Evolutionary conservation across 2,329 filamentous ascomycete species (phyloP).

Genomic region (Stagonosporopsis chrysanthemi): DNA sequence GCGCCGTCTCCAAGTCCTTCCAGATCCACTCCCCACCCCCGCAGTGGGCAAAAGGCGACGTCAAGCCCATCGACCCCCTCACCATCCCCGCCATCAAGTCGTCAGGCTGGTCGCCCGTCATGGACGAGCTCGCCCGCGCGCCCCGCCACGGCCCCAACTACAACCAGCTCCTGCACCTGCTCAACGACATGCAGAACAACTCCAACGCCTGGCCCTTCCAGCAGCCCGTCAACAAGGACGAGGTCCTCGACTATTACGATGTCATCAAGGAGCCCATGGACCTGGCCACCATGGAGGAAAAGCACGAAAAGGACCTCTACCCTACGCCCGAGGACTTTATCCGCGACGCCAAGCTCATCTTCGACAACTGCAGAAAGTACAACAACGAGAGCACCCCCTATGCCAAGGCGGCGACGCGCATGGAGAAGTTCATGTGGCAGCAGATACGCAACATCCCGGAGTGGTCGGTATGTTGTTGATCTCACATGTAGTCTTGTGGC

Average conservation of each 20-base stretch:
- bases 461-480: constrained; percentile 63
- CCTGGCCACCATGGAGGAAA: constrained; percentile 91
- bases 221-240: constrained; percentile 90
- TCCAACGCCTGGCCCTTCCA: constrained; percentile 93
- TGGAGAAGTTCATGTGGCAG: constrained; percentile 95
- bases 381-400: constrained; percentile 96
- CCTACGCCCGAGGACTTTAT: constrained; percentile 91
- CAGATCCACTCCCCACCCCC: constrained; percentile 84
- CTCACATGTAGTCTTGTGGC: neutral
- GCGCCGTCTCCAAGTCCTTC: constrained; percentile 87
- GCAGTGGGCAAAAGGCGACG: constrained; percentile 76
- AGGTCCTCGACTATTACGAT: constrained; percentile 98
- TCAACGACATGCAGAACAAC: constrained; percentile 96
- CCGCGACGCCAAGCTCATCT: constrained; percentile 85
- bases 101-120: constrained; percentile 94
- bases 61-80: constrained; percentile 79
- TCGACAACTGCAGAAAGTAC: constrained; percentile 93
- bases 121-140: constrained; percentile 95
- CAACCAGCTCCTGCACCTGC: constrained; percentile 87
- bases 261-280: constrained; percentile 99
- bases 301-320: constrained; percentile 93
- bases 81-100: constrained; percentile 85
- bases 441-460: constrained; percentile 91
- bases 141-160: constrained; percentile 96
- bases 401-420: constrained; percentile 90